A percentile compares a stretch with the other conserved stretches of the same genome.
These are phyloP conservation scores for Coniochaeta sp. DNA, from an alignment of 2,329 filamentous ascomycete species.

Conservation along the genomic window DNA sequence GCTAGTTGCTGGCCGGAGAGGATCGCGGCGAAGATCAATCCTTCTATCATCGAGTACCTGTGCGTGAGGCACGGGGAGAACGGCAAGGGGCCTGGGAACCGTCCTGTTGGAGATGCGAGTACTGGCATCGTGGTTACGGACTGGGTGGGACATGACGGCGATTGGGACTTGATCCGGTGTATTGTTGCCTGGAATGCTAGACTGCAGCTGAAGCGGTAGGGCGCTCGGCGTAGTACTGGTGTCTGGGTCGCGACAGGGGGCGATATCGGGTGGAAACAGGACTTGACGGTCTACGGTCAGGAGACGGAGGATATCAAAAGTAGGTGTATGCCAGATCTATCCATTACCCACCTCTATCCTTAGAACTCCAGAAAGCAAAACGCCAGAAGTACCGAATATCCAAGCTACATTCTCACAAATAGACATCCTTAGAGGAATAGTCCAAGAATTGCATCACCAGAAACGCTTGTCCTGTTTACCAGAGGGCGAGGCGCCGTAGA, in stretches of 20 bases:
- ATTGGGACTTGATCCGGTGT: slow-evolving; percentile 85
- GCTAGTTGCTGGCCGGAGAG: slow-evolving; percentile 86
- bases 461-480: neutral
- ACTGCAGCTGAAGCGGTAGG: slow-evolving; percentile 39
- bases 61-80: slow-evolving; percentile 48
- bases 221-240: neutral
- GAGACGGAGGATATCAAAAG: neutral
- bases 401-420: neutral
- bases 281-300: neutral
- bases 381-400: neutral
- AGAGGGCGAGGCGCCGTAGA: neutral
- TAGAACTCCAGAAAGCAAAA: neutral
- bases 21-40: slow-evolving; percentile 83
- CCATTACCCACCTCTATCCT: neutral
- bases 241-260: neutral
- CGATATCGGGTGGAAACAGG: neutral
- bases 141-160: slow-evolving; percentile 78
- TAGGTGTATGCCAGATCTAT: neutral
- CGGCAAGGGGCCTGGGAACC: slow-evolving; percentile 38
- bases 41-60: slow-evolving; percentile 58
- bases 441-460: neutral
- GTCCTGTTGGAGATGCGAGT: slow-evolving; percentile 59
- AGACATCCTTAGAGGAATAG: neutral
- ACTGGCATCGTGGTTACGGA: slow-evolving; percentile 90
- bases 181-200: slow-evolving; percentile 87